Base-by-base conservation (phyloP, 176 grass and related monocot species). In the Tuctoria greenei region DNA sequence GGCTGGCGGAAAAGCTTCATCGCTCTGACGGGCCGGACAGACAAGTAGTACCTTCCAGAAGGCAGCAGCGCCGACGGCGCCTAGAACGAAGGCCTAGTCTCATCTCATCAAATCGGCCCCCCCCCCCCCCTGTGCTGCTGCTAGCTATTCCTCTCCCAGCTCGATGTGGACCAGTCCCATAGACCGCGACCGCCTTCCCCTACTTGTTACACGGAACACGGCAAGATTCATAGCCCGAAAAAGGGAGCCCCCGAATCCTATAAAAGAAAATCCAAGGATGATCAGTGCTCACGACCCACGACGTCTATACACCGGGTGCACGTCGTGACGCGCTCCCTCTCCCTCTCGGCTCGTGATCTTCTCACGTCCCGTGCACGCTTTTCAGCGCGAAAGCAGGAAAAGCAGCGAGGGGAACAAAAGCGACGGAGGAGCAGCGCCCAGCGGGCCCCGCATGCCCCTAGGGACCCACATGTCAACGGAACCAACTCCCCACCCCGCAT, bases 371-470 rank as follows among this genome's bases (percentile, higher is more conserved):
- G 56, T 43, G 85, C 85, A 42, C 49, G 65, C 87, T 82, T 74
- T 82, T 89, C 67, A 56, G 83, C 73, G 87, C 62, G 79, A 86
- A 86, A 79, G 78, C 10, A 69, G 87, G 72, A 47, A 31, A 75
- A 79, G 41, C 58, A 55, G 25, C 10, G 54, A 15, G 46, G 41
- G 70, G 65, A 61, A 62, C 85, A 88, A 79, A 77, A 79, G 77
- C 51, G 67, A 66, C 71, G 66, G 7, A 77, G 67, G 8, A 36
- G 64, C 69, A 64, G 43, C 17, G 42, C 16, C 26, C 54, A 52
- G 6, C 1, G 31, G 18, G 15, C 12, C 27, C 44, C 12, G 16
- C 44, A 31, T 3, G 31, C 31, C 18, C 8, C 41, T 24, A 1
- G 5, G 40, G 74, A 14, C 52, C 80, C 79, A 1, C 63, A 0